Evolutionary conservation across 1,284 basidiomycete species (phyloP), one percentile per base, ranked within the genome.

Genomic region (Leccinum solheimii): DNA sequence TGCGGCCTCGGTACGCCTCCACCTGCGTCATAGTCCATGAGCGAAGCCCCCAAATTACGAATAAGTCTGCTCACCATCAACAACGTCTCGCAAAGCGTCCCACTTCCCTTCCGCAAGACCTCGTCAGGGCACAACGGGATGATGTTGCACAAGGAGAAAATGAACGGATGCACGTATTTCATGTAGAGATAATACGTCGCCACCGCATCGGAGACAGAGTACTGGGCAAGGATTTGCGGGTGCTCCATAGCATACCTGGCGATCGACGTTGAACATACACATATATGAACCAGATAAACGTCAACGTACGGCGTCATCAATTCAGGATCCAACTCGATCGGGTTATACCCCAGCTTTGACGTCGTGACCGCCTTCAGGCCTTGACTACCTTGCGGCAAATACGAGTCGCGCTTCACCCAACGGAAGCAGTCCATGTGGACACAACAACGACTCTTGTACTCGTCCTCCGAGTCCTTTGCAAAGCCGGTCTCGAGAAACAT

Each of bases 141-240:
- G 76, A 99, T 99, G 81, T 98, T 99, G 80, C 97, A 99, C 38
- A 99, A 81, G 27, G 97, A 99, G 80, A 99, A 99, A 71, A 99
- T 95, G 84, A 99, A 99, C 0, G 97, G 97, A 72, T 99, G 96
- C 11, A 99, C 96, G 74, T 99, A 99, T 94, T 99, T 99, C 97
- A 99, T 99, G 81, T 99, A 99, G 53, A 99, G 85, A 76, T 99
- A 99, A 76, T 99, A 99, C 1, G 97, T 99, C 23, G 97, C 97
- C 5, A 99, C 97, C 1, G 97, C 97, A 83, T 99, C 97, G 74
- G 97, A 99, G 30, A 99, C 97, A 68, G 97, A 99, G 77, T 99
- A 99, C 72, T 97, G 93, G 0, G 97, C 97, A 11, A 99, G 86
- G 2, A 88, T 80, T 74, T 99, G 96, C 0, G 97, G 97, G 70